Base-by-base conservation (phyloP, 2,329 filamentous ascomycete species). In the Botryotinia calthae region DNA sequence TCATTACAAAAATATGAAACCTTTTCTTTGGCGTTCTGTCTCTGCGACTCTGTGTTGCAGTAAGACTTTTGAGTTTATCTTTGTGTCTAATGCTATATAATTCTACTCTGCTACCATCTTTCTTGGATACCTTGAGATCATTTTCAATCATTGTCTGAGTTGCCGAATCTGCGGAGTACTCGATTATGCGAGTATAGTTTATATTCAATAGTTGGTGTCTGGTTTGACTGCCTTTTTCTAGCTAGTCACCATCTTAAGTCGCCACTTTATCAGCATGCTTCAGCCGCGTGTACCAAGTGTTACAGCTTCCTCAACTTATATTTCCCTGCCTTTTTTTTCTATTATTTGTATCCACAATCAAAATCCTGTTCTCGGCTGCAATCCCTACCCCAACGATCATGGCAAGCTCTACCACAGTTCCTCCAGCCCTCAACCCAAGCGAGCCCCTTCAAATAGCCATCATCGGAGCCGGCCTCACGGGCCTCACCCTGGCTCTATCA, bases 381-480 rank as follows among this genome's bases (percentile, higher is more conserved):
- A 28, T 16, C 1, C 3, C 5, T 40, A 25, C 34, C 25, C 2
- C n/a, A 0, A 37, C 6, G 6, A 54, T 34, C 34, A 67, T 67
- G 64, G 5, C 9, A 1, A 37, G 12, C 16, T 28, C 34, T 5
- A 22, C 8, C 16, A 16, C 16, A 12, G 3, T 9, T 31, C 64
- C 6, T 18, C 6, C 25, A 0, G 9, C 8, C 25, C 4, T 1
- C n/a, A 1, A 4, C 2, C 14, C 34, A 54, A 22, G 25, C 46
- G 46, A 40, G 16, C 34, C 64, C 9, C 46, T 67, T 18, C 7
- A 56, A 10, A 67, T 67, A 20, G 64, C 64, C 18, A 67, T 67
- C 56, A 67, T 67, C 25, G 64, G 64, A 1, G 64, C 64, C 0
- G 64, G 64, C 9, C 48, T 67, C 4, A 67, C 64, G 9, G 64